phyloP scores from a whole-genome alignment of 2,329 filamentous ascomycete species.

The Monilinia vaccinii-corymbosi region DNA sequence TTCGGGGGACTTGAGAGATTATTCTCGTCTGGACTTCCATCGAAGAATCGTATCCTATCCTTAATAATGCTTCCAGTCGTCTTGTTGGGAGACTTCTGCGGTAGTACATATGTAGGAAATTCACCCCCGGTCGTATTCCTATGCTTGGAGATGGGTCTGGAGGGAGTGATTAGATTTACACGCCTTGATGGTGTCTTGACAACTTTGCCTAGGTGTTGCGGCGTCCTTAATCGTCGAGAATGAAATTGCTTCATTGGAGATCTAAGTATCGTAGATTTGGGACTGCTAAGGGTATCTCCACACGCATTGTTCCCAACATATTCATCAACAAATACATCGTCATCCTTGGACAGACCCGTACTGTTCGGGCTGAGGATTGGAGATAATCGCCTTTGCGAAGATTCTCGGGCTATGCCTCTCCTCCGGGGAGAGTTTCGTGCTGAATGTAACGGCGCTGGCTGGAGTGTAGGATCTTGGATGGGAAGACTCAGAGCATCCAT shows the following conservation, averaged over 20 bases:
- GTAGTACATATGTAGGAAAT: background rate
- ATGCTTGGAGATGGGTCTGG: background rate
- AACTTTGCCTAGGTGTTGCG: background rate
- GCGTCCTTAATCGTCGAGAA: background rate
- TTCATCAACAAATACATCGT: slow-evolving; percentile 1
- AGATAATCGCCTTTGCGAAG: slow-evolving; percentile 13
- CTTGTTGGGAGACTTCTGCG: slow-evolving; percentile 4
- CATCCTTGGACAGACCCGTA: slow-evolving; percentile 3
- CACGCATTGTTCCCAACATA: background rate
- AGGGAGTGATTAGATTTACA: background rate
- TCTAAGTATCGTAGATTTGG: background rate
- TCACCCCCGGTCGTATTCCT: background rate
- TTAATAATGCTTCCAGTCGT: slow-evolving; percentile 14
- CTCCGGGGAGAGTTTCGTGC: slow-evolving; percentile 5
- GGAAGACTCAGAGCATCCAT: slow-evolving; percentile 23
- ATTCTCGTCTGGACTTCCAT: slow-evolving; percentile 17
- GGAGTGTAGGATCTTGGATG: slow-evolving; percentile 11
- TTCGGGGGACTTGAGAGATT: background rate
- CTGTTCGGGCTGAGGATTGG: slow-evolving; percentile 17
- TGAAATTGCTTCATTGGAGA: background rate
- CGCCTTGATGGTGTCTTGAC: background rate
- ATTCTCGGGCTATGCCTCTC: background rate
- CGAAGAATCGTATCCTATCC: slow-evolving; percentile 23
- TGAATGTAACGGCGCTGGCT: slow-evolving; percentile 17
- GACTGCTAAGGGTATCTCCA: background rate